Conservation (phyloP, 202 grass and related monocot genomes). For the Hordeum pubiflorum region DNA sequence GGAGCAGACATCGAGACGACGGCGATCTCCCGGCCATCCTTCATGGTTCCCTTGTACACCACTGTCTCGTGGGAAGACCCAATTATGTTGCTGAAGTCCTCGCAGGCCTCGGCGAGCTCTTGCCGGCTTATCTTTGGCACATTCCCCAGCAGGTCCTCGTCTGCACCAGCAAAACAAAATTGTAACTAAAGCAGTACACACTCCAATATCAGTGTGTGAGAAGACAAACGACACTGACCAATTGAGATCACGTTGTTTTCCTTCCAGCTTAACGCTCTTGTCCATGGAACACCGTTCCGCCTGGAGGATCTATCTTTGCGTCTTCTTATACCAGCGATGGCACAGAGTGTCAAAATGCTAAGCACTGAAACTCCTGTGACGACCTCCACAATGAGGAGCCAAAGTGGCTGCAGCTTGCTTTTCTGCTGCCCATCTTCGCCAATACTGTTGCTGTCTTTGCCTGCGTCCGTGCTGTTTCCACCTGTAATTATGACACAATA, state of each 20-base stretch:
- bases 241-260: constrained; percentile 59
- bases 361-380: constrained; percentile 39
- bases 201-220: background rate
- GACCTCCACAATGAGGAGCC: constrained; percentile 87
- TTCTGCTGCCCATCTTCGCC: constrained; percentile 28
- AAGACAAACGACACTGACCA: constrained; percentile 36
- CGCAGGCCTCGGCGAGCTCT: constrained; percentile 76
- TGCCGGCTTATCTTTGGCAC: constrained; percentile 58
- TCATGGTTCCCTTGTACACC: constrained; percentile 85
- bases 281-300: constrained; percentile 28
- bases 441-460: background rate
- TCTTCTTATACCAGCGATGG: constrained; percentile 29
- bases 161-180: constrained; percentile 29
- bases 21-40: constrained; percentile 75
- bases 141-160: constrained; percentile 50
- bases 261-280: constrained; percentile 63
- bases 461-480: constrained; percentile 28
- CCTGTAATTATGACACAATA: constrained; percentile 42
- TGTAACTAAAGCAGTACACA: background rate
- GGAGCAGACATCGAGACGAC: constrained; percentile 66
- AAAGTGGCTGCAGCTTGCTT: constrained; percentile 45
- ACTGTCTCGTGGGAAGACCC: constrained; percentile 73
- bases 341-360: constrained; percentile 44
- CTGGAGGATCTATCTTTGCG: constrained; percentile 40
- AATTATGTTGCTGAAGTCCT: constrained; percentile 99